These are phyloP conservation scores for Apiotrichum brassicae DNA, from an alignment of 1,284 basidiomycete genomes.

Conservation along the genomic window DNA sequence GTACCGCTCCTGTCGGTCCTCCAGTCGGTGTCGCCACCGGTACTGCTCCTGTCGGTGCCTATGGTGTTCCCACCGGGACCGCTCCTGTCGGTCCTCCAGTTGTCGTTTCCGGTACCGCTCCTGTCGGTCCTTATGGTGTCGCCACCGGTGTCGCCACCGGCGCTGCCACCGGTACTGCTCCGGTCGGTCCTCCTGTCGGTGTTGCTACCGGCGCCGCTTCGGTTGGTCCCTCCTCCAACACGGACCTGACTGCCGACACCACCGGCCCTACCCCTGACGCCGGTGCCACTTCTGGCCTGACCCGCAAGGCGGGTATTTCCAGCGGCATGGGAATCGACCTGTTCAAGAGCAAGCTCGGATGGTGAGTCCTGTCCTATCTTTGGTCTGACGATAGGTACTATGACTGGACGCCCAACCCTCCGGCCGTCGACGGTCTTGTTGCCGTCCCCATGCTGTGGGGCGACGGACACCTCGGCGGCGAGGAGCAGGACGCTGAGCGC, in stretches of 20 bases:
- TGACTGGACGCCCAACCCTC: slow-evolving; percentile 13
- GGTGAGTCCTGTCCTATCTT: slow-evolving; percentile 24
- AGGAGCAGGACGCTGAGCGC: slow-evolving; percentile 33
- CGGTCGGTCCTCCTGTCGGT: too few species aligned
- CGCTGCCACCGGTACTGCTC: too few species aligned
- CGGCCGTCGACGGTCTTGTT: slow-evolving; percentile 9
- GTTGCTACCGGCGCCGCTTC: too few species aligned
- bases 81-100: too few species aligned
- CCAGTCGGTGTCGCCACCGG: too few species aligned
- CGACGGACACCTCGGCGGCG: slow-evolving; percentile 26
- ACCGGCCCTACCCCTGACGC: slow-evolving; percentile 13
- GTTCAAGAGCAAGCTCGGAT: slow-evolving; percentile 34
- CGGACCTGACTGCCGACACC: background rate
- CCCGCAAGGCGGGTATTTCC: slow-evolving; percentile 44
- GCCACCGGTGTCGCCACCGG: too few species aligned
- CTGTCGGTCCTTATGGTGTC: too few species aligned
- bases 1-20: too few species aligned
- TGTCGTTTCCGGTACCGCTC: too few species aligned
- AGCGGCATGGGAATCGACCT: slow-evolving; percentile 27
- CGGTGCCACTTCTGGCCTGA: too few species aligned
- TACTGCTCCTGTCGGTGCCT: too few species aligned
- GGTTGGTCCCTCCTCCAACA: background rate
- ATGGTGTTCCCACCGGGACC: too few species aligned
- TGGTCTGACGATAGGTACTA: slow-evolving; percentile 40
- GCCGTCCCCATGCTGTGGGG: slow-evolving; percentile 45